phyloP scores from a whole-genome alignment of 495 filamentous ascomycete genomes.

The Tuber melanosporum region DNA sequence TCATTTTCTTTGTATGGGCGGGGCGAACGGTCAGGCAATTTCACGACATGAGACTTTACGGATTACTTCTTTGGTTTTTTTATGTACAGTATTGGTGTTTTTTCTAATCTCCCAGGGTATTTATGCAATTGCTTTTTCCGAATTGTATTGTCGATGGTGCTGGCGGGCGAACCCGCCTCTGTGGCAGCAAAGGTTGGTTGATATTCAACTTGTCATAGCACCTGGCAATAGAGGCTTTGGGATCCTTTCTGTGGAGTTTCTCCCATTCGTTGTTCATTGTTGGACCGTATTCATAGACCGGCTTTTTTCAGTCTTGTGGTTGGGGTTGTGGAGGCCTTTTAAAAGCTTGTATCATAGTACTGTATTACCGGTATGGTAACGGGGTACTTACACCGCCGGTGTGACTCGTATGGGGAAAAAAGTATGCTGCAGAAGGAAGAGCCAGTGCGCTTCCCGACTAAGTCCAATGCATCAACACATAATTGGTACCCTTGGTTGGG shows the following conservation, averaged over 20 bases:
- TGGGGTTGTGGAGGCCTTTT: not conserved
- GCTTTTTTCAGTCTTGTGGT: not conserved
- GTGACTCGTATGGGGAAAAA: not conserved
- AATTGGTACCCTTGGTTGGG: not conserved
- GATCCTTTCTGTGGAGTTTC: not conserved
- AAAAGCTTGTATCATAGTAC: not conserved
- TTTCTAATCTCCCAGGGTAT: not conserved
- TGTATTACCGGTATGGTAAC: not conserved
- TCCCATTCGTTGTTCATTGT: not conserved
- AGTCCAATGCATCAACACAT: not conserved
- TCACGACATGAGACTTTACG: not conserved
- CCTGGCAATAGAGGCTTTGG: not conserved
- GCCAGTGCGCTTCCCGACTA: not conserved
- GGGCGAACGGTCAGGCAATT: not conserved
- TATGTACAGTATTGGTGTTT: not conserved
- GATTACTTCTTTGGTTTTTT: not conserved
- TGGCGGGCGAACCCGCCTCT: not conserved
- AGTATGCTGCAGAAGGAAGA: not conserved
- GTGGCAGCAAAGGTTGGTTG: not conserved
- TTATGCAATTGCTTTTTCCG: not conserved
- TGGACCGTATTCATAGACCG: not conserved
- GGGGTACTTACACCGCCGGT: not conserved
- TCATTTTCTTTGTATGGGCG: conserved; percentile 1
- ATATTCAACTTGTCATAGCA: not conserved
- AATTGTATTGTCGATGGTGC: not conserved